Evolutionary conservation across 2,329 filamentous ascomycete species (phyloP), one percentile per base, ranked within the genome.

Genomic region (Chaetomiaceae sp.): DNA sequence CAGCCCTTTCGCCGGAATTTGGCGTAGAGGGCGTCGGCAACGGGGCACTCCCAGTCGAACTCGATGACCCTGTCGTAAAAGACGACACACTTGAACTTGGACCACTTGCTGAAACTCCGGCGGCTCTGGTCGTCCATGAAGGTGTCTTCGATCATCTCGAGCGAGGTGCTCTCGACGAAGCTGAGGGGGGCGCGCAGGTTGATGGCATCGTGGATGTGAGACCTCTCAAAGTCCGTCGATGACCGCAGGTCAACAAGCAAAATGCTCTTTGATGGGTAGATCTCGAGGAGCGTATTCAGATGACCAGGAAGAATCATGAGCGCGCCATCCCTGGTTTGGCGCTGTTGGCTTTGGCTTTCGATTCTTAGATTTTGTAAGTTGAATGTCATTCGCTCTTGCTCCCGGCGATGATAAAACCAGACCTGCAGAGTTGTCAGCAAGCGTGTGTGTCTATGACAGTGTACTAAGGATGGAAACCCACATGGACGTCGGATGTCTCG

Each of bases 321-420:
- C 12, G 69, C 64, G 1, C 66, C 68, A 17, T 66, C 63, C 3
- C 59, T 65, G 14, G 61, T 48, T 16, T 62, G 62, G 0, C 61
- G n/a, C n/a, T n/a, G n/a, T n/a, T n/a, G 60, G 8, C 60, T 62
- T 7, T 64, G 59, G 21, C 72, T 69, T 17, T 69, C 69, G 33
- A 73, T 65, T 38, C 64, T 68, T 19, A 78, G 66, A 33, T 65
- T 70, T 31, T 74, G 73, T 5, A 78, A 64, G 42, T 71, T 72
- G 54, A 69, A 67, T 2, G 66, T 67, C 27, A 75, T 70, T 16
- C 68, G 63, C 54, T 78, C 75, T 43, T 71, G 71, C 44, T 78
- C 71, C 25, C 75, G 70, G 17, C 76, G 73, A 52, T 78, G 74
- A 53, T 76, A 71, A 59, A 79, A 80, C 78, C 78, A 81, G 3